A percentile compares a stretch with the other conserved stretches of the same genome.
These are phyloP conservation scores for Lasiodiplodia gonubiensis DNA, from an alignment of 2,329 filamentous ascomycete genomes.

Conservation along the genomic window DNA sequence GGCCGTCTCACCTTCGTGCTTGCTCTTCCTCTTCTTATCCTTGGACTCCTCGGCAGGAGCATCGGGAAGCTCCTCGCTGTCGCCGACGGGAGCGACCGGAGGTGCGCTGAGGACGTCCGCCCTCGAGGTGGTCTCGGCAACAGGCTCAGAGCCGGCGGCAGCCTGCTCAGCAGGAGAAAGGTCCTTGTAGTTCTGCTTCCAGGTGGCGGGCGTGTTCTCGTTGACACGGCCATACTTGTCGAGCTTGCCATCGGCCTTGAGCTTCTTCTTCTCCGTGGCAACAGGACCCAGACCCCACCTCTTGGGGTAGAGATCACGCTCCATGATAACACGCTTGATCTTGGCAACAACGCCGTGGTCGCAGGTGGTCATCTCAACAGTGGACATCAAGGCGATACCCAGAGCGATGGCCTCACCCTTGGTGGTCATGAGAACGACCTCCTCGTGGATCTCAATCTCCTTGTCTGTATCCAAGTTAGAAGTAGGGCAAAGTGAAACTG, in stretches of 20 bases:
- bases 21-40: conserved; percentile 55
- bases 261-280: conserved; percentile 98
- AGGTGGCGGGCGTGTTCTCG: conserved; percentile 90
- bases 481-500: neutral
- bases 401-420: conserved; percentile 98
- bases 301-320: conserved; percentile 95
- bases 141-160: conserved; percentile 30
- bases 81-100: conserved; percentile 41
- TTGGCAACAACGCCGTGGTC: conserved; percentile 98
- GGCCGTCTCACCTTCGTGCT: conserved; percentile 52
- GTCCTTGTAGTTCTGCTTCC: conserved; percentile 92
- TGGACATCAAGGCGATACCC: conserved; percentile 96
- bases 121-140: conserved; percentile 42
- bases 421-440: conserved; percentile 97
- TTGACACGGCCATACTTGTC: conserved; percentile 96
- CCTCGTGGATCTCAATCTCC: conserved; percentile 91
- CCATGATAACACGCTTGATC: conserved; percentile 99
- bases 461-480: conserved; percentile 63
- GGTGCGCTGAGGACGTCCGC: conserved; percentile 46
- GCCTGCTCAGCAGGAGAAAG: conserved; percentile 50
- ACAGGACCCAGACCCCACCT: conserved; percentile 96
- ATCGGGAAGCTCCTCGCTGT: conserved; percentile 33
- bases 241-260: conserved; percentile 96
- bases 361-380: conserved; percentile 93
- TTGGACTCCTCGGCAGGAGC: conserved; percentile 42